Evolutionary conservation across 73 alveolate genomes (phyloP), one percentile per base, ranked within the genome.

Genomic region (Diophrys sp.): DNA sequence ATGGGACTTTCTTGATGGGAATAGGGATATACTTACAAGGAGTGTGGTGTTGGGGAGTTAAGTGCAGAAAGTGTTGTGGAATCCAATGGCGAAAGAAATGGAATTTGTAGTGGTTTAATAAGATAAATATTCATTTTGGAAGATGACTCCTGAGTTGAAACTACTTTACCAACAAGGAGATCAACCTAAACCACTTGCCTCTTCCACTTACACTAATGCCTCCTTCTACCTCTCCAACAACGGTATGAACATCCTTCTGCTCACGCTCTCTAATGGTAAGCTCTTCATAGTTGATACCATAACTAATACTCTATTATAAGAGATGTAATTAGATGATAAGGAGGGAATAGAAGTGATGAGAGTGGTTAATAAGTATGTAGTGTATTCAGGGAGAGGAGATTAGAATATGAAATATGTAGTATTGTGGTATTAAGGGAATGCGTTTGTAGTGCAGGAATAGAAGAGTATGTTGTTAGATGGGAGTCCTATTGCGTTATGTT

Each of bases 1-100:
- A 0, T 87, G 94, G 94, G 94, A 87, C 73, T 87, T 80, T 56
- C 55, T 87, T 14, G 88, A 79, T 14, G 90, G 88, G 0, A 81
- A 72, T 69, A 67, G 71, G 28, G 88, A 81, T 25, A 78, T 83
- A 0, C 34, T 87, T 1, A 80, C 87, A 56, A 32, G 79, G 33
- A 44, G 84, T 11, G 62, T 44, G 5, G n/a, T 44, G 18, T 44
- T 11, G 18, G 62, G 62, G 18, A 18, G 18, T 18, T 11, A 18
- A 44, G 62, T 44, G 5, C n/a, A 11, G 62, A 11, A 44, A 44
- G 5, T 18, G 18, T 11, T 18, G n/a, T 73, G 81, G 81, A 73
- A 73, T 26, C 25, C 34, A 1, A 73, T 44, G 11, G 75, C 56
- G n/a, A 68, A 68, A 11, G 74, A 73, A n/a, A 66, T 82, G 0